Evolutionary conservation across 495 filamentous ascomycete species (phyloP).

Genomic region (Baudoinia panamericana): DNA sequence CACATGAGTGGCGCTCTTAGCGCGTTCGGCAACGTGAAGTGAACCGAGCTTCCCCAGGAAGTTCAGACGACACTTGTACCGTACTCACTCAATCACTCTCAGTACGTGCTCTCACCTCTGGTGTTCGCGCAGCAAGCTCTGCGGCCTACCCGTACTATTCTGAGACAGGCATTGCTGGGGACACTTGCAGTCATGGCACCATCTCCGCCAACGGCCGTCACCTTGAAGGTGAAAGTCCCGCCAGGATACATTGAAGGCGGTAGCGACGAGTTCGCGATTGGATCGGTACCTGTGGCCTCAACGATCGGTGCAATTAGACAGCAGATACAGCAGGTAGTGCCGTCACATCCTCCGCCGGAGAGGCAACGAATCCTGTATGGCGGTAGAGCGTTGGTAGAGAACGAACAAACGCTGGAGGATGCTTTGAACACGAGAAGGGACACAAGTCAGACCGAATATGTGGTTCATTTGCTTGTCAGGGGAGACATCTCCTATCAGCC

Average conservation of each 20-base stretch:
- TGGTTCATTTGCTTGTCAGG: constrained; percentile 16
- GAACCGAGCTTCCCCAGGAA: too few species aligned
- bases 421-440: constrained; percentile 24
- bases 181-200: too few species aligned
- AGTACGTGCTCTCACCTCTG: too few species aligned
- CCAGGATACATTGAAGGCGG: constrained; percentile 12
- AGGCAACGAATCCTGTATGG: constrained; percentile 32
- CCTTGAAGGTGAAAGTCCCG: constrained; percentile 18
- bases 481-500: too few species aligned
- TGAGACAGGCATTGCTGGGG: too few species aligned
- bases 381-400: constrained; percentile 28
- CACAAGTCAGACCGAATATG: constrained; percentile 17
- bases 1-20: too few species aligned
- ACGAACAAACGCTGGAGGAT: constrained; percentile 27
- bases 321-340: constrained; percentile 24
- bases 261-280: constrained; percentile 10
- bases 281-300: constrained; percentile 3
- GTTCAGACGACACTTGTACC: too few species aligned
- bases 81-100: too few species aligned
- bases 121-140: too few species aligned
- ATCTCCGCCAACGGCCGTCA: constrained; percentile 11
- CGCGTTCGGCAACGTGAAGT: too few species aligned
- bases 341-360: constrained; percentile 25
- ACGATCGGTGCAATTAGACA: constrained; percentile 12
- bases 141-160: too few species aligned